Conservation (phyloP, 179 eudicot genomes). For the Beta corolliflora region DNA sequence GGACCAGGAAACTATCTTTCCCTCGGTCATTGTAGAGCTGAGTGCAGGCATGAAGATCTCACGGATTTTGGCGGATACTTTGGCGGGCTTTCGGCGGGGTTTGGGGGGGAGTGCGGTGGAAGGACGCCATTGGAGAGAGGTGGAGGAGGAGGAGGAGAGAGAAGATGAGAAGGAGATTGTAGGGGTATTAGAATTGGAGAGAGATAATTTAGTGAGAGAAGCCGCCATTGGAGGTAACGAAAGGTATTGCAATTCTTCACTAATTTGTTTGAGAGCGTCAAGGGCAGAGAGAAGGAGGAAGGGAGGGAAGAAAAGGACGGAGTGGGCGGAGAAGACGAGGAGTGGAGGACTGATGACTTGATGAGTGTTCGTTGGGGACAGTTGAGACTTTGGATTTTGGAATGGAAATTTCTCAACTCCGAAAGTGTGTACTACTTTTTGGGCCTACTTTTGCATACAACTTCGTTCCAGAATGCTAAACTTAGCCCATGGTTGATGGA, state of each 20-base stretch:
- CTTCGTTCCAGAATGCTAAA: too few relatives aligned
- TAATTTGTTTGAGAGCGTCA: too few relatives aligned
- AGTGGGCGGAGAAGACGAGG: conserved; percentile 9
- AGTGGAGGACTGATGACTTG: too few relatives aligned
- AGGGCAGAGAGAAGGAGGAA: too few relatives aligned
- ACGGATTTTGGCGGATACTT: conserved; percentile 52
- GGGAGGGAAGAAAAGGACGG: background rate
- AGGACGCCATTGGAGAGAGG: background rate
- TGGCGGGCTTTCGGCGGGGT: conserved; percentile 28
- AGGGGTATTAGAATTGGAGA: conserved; percentile 28
- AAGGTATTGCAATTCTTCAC: background rate
- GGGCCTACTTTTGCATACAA: too few relatives aligned
- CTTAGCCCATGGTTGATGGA: too few relatives aligned
- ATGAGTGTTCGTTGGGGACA: background rate
- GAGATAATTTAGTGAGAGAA: conserved; percentile 43
- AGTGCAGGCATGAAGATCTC: conserved; percentile 93
- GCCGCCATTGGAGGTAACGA: conserved; percentile 54
- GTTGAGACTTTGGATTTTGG: too few relatives aligned
- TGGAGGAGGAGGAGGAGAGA: background rate
- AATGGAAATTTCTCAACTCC: too few relatives aligned
- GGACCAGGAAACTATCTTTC: conserved; percentile 89
- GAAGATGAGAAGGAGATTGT: conserved; percentile 43
- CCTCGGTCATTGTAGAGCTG: conserved; percentile 94
- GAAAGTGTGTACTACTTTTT: too few relatives aligned
- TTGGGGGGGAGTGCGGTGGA: conserved; percentile 12